A percentile compares a stretch with the other conserved stretches of the same genome.
Evolutionary conservation across 352 stramenopile genomes (phyloP).

Genomic region (Globisporangium splendens): DNA sequence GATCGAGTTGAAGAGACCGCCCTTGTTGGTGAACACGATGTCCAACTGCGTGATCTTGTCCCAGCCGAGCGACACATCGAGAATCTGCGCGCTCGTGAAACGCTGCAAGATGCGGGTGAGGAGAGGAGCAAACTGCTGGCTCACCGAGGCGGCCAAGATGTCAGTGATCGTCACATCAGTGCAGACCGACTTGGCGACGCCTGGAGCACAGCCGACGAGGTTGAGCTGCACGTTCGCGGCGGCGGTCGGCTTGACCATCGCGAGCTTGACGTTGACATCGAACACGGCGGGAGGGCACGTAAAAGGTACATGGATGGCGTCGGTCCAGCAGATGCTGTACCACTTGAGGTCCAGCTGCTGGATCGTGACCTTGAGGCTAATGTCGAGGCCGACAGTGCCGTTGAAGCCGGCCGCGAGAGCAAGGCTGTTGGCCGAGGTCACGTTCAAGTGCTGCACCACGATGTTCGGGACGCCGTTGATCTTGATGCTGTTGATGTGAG

Average conservation of each 20-base stretch:
- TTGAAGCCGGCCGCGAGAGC: slow-evolving; percentile 28
- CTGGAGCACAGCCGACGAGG: slow-evolving; percentile 14
- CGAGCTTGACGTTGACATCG: slow-evolving; percentile 24
- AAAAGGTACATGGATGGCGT: slow-evolving; percentile 23
- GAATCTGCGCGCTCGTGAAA: slow-evolving; percentile 35
- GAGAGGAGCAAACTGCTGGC: slow-evolving; percentile 16
- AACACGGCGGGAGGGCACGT: slow-evolving; percentile 25
- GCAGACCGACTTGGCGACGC: slow-evolving; percentile 19
- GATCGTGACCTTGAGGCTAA: slow-evolving; percentile 9
- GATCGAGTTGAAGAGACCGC: slow-evolving; percentile 6
- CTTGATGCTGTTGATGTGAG: slow-evolving; percentile 28
- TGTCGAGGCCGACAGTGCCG: slow-evolving; percentile 23
- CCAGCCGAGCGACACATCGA: slow-evolving; percentile 27
- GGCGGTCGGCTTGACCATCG: slow-evolving; percentile 19
- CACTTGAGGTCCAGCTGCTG: slow-evolving; percentile 32
- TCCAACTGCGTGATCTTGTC: slow-evolving; percentile 19
- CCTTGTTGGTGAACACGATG: slow-evolving; percentile 9
- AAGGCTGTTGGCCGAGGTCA: slow-evolving; percentile 22
- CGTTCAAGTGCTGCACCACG: slow-evolving; percentile 29
- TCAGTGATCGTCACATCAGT: slow-evolving; percentile 31
- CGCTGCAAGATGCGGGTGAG: slow-evolving; percentile 30
- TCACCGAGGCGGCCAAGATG: slow-evolving; percentile 28
- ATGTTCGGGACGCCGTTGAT: slow-evolving; percentile 26
- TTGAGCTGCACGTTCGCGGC: slow-evolving; percentile 16
- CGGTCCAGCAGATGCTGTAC: slow-evolving; percentile 45